Conservation (phyloP, 148 eudicot species). For the Limonium bicolor region DNA sequence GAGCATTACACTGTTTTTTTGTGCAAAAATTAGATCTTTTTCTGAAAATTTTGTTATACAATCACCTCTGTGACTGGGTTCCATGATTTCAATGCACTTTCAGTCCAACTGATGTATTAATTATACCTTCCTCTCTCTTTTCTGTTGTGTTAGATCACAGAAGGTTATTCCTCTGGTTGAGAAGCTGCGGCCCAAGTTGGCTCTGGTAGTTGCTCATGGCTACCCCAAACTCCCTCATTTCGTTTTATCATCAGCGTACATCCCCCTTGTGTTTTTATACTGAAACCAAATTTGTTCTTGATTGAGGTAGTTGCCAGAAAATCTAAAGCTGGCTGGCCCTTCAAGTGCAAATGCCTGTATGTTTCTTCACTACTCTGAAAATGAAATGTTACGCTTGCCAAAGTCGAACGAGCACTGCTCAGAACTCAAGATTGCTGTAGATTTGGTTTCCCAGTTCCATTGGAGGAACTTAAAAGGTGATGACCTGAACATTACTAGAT, state of each 20-base stretch:
- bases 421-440: conserved; percentile 39
- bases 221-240: background rate
- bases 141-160: conserved; percentile 31
- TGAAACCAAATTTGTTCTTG: too few relatives aligned
- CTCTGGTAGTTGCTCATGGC: conserved; percentile 31
- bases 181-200: conserved; percentile 41
- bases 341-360: conserved; percentile 17
- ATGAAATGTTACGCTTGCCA: conserved; percentile 29
- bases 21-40: too few relatives aligned
- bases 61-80: too few relatives aligned
- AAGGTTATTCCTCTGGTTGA: conserved; percentile 42
- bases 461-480: conserved; percentile 26
- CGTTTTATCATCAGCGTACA: too few relatives aligned
- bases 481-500: conserved; percentile 27
- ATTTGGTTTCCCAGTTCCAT: conserved; percentile 30
- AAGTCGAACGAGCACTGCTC: conserved; percentile 17
- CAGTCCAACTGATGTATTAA: background rate
- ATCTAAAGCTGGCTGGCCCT: conserved; percentile 11
- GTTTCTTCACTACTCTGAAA: conserved; percentile 27
- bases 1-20: too few relatives aligned
- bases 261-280: too few relatives aligned
- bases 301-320: conserved; percentile 47
- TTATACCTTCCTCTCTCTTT: background rate
- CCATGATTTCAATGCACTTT: too few relatives aligned
- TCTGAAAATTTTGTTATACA: too few relatives aligned